These are phyloP conservation scores for Chrysoporthe austroafricana DNA, from an alignment of 2,329 filamentous ascomycete species.

Conservation along the genomic window DNA sequence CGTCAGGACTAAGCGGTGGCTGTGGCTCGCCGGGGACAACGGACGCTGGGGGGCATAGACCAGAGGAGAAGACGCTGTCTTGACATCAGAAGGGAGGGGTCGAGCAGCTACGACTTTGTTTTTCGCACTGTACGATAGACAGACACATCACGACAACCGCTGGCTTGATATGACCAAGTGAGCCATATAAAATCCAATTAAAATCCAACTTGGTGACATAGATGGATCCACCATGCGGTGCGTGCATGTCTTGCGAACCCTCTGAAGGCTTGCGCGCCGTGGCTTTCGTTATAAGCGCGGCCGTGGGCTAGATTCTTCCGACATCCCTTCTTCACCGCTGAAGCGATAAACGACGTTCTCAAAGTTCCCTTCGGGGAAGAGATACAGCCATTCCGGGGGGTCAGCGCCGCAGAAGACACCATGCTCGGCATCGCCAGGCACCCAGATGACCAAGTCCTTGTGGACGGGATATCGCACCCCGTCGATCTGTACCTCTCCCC, in stretches of 20 bases:
- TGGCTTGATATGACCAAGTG: constrained; percentile 21
- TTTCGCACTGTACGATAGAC: constrained; percentile 29
- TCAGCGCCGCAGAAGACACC: too few relatives aligned
- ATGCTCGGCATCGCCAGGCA: too few relatives aligned
- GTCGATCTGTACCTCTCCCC: too few relatives aligned
- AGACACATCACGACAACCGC: constrained; percentile 27
- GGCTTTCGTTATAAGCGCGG: too few relatives aligned
- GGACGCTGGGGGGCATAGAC: constrained; percentile 6
- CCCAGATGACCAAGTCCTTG: too few relatives aligned
- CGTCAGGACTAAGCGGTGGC: constrained; percentile 80
- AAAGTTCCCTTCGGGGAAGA: too few relatives aligned
- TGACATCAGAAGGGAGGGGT: constrained; percentile 17
- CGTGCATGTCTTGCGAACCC: not conserved
- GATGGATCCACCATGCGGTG: not conserved
- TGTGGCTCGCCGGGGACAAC: constrained; percentile 12
- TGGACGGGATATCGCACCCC: too few relatives aligned
- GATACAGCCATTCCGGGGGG: too few relatives aligned
- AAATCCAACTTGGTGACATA: constrained; percentile 12
- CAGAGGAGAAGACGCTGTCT: constrained; percentile 16
- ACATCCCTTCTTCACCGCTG: too few relatives aligned
- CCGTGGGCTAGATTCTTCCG: too few relatives aligned
- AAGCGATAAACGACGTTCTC: too few relatives aligned
- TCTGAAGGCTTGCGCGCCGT: too few relatives aligned
- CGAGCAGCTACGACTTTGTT: constrained; percentile 25
- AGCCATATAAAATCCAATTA: constrained; percentile 13